A percentile compares a stretch with the other conserved stretches of the same genome.
Evolutionary conservation across 2,329 filamentous ascomycete species (phyloP).

Genomic region (Zasmidium citrigriseum): DNA sequence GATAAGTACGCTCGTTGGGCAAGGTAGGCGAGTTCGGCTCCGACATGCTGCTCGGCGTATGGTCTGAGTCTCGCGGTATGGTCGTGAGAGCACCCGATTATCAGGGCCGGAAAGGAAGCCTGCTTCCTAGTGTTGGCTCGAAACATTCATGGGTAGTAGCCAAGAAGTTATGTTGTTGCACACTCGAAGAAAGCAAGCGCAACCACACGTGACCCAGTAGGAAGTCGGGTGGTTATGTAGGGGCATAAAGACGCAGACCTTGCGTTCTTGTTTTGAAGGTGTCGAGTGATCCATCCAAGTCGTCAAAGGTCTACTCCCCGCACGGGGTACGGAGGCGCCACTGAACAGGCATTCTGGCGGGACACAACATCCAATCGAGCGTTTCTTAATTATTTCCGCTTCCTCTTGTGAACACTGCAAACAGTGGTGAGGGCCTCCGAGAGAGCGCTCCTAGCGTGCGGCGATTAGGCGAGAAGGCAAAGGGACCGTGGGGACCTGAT

Average conservation of each 20-base stretch:
- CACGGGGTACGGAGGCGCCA: background rate
- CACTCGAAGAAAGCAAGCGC: background rate
- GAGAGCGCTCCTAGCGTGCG: background rate
- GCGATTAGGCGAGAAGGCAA: conserved; percentile 1
- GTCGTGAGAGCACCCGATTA: background rate
- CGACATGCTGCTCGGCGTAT: conserved; percentile 22
- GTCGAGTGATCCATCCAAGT: background rate
- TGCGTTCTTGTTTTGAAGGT: background rate
- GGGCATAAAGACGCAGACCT: background rate
- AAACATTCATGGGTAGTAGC: background rate
- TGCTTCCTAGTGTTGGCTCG: background rate
- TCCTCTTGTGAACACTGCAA: background rate
- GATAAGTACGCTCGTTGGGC: conserved; percentile 15
- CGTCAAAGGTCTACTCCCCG: background rate
- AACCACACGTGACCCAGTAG: background rate
- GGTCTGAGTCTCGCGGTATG: too few species aligned
- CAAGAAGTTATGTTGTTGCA: too few species aligned
- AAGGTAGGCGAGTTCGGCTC: conserved; percentile 10
- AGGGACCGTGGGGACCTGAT: background rate
- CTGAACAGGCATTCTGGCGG: background rate
- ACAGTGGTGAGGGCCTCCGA: background rate
- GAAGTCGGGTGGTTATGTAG: background rate
- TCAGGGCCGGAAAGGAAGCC: background rate
- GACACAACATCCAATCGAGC: background rate
- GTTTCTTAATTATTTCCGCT: background rate